Base-by-base conservation (phyloP, 1,284 basidiomycete genomes). In the Heterobasidion occidentale region DNA sequence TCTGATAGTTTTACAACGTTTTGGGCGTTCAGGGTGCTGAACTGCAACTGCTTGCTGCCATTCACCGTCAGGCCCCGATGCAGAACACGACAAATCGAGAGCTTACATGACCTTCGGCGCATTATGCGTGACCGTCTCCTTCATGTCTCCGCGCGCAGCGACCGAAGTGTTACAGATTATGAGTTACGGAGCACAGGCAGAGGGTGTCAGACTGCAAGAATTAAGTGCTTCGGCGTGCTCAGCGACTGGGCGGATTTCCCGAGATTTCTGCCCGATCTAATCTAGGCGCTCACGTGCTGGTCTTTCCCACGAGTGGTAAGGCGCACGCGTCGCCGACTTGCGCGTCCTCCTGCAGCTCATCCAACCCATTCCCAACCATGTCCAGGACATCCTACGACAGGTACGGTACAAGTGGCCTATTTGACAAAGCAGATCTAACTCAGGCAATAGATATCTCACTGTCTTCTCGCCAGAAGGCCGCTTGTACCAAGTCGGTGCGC, bases 401-500 rank as follows among this genome's bases (percentile, higher is more conserved):
- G 86, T 83, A 62, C 49, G 59, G 52, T 19, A 35, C 51, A 17
- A 7, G 2, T 55, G 8, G 7, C 1, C 7, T 9, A 9, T 19
- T 2, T 5, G 4, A 1, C 14, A n/a, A 38, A 14, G 27, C 15
- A 9, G 4, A 34, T n/a, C 47, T 52, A 20, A 27, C 11, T 19
- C 19, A 3, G 19, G 42, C 6, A 45, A 0, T 60, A 88, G 89
- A 78, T 92, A 89, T 71, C 83, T 96, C 52, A 95, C 93, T 46
- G 92, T 96, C 62, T 96, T 96, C 77, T 96, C 93, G 7, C 93
- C 93, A 2, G 93, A 96, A 75, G 93, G 93, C 52, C 88, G 93
- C 62, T 74, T 96, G 61, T 98, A 97, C 70, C 95, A 98, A 94
- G 94, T 98, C 71, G 94, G 94, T 94, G 65, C 64, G 92, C 81